phyloP scores from a whole-genome alignment of 2,329 filamentous ascomycete species.

The Penicillium sp. region DNA sequence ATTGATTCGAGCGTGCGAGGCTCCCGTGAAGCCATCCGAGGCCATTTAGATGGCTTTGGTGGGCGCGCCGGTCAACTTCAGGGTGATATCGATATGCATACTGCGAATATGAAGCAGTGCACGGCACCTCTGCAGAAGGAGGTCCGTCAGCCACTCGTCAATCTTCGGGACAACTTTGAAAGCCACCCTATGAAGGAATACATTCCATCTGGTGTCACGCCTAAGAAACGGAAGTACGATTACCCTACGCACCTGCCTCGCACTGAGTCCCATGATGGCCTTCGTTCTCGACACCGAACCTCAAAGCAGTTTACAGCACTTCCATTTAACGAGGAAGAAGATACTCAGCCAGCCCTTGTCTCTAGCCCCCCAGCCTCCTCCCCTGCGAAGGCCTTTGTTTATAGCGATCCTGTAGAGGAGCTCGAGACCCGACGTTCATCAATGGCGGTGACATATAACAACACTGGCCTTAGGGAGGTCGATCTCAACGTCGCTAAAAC shows the following conservation, averaged over 20 bases:
- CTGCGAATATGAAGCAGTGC: constrained; percentile 58
- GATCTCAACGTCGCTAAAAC: constrained; percentile 49
- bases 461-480: constrained; percentile 52
- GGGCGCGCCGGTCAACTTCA: constrained; percentile 69
- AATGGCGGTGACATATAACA: constrained; percentile 34
- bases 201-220: constrained; percentile 79
- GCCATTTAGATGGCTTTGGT: constrained; percentile 69
- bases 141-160: constrained; percentile 68
- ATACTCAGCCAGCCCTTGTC: constrained; percentile 22
- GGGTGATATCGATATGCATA: constrained; percentile 64
- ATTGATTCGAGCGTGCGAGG: constrained; percentile 69
- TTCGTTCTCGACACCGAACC: constrained; percentile 54
- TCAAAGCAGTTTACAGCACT: constrained; percentile 35
- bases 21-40: constrained; percentile 70
- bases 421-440: constrained; percentile 33
- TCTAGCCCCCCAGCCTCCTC: constrained; percentile 33
- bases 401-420: constrained; percentile 49
- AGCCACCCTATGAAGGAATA: constrained; percentile 73
- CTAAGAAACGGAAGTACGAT: constrained; percentile 76
- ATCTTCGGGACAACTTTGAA: constrained; percentile 69
- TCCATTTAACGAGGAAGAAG: constrained; percentile 29
- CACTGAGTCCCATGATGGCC: constrained; percentile 63
- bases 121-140: constrained; percentile 60
- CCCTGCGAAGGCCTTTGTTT: constrained; percentile 54
- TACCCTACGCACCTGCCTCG: constrained; percentile 77